Evolutionary conservation across 306 rosid genomes (phyloP).

Genomic region (Rosa lucieae): DNA sequence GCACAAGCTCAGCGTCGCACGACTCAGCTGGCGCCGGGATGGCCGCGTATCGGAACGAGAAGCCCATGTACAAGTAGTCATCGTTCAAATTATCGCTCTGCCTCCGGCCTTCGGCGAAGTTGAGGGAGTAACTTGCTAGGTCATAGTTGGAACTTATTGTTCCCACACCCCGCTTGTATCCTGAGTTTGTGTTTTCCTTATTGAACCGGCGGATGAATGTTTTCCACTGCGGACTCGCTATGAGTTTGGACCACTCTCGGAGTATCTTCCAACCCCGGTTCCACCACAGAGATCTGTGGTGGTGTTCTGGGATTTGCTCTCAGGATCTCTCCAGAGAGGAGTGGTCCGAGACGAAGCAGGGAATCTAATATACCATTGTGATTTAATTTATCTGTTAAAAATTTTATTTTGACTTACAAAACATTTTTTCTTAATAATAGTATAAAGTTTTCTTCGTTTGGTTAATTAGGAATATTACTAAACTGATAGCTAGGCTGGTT

Average conservation of each 20-base stretch:
- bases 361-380: slow-evolving; percentile 23
- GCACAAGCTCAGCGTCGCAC: background rate
- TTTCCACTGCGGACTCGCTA: slow-evolving; percentile 78
- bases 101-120: slow-evolving; percentile 58
- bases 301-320: slow-evolving; percentile 41
- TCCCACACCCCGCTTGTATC: slow-evolving; percentile 12
- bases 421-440: too few species aligned
- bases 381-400: too few species aligned
- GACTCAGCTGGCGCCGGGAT: slow-evolving; percentile 36
- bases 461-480: background rate
- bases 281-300: slow-evolving; percentile 50
- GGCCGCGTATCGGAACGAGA: slow-evolving; percentile 59
- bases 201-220: slow-evolving; percentile 66
- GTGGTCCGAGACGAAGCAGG: slow-evolving; percentile 21
- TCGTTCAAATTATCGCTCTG: slow-evolving; percentile 24
- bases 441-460: background rate
- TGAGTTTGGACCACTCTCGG: slow-evolving; percentile 63
- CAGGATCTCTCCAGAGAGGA: slow-evolving; percentile 25
- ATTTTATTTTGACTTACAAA: too few species aligned
- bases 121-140: slow-evolving; percentile 60
- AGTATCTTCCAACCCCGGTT: slow-evolving; percentile 46
- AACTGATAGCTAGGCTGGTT: background rate
- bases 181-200: slow-evolving; percentile 3
- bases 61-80: slow-evolving; percentile 26
- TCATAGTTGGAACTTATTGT: slow-evolving; percentile 40